Evolutionary conservation across 345 rosid species (phyloP).

Genomic region (Salix suchowensis): DNA sequence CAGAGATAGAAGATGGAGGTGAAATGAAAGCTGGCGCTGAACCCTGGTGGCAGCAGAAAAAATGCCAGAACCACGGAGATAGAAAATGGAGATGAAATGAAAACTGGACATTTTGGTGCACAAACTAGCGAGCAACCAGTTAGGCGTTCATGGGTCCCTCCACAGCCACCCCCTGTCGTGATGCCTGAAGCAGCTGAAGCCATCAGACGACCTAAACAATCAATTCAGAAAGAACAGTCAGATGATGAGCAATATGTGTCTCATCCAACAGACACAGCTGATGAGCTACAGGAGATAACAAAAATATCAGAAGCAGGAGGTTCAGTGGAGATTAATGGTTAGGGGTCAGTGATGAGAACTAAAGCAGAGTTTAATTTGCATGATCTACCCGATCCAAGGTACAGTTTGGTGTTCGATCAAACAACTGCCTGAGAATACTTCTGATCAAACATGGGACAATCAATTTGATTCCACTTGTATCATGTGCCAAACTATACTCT

Average conservation of each 20-base stretch:
- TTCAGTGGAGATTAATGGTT: constrained; percentile 29
- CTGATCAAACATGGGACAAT: not conserved
- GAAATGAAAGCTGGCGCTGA: not conserved
- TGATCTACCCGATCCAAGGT: constrained; percentile 1
- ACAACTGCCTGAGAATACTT: not conserved
- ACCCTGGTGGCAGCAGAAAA: constrained; percentile 80
- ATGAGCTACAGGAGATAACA: constrained; percentile 73
- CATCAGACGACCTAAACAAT: constrained; percentile 69
- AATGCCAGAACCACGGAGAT: constrained; percentile 60
- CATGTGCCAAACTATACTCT: not conserved
- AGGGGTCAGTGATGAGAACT: constrained; percentile 34
- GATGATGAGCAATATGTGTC: constrained; percentile 39
- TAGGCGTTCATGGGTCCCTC: constrained; percentile 85
- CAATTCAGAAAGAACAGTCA: constrained; percentile 51
- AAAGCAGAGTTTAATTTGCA: constrained; percentile 3
- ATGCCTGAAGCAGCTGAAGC: constrained; percentile 97
- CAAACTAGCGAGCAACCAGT: constrained; percentile 46
- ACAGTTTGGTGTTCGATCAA: not conserved
- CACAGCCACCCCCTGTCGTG: constrained; percentile 88
- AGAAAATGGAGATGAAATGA: constrained; percentile 50
- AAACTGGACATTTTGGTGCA: constrained; percentile 27
- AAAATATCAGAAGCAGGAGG: constrained; percentile 67
- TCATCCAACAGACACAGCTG: constrained; percentile 28
- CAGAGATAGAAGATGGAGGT: constrained; percentile 59
- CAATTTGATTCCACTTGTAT: not conserved